Evolutionary conservation across 257 asterid genomes (phyloP), one percentile per base, ranked within the genome.

Genomic region (Nicotiana otophora): DNA sequence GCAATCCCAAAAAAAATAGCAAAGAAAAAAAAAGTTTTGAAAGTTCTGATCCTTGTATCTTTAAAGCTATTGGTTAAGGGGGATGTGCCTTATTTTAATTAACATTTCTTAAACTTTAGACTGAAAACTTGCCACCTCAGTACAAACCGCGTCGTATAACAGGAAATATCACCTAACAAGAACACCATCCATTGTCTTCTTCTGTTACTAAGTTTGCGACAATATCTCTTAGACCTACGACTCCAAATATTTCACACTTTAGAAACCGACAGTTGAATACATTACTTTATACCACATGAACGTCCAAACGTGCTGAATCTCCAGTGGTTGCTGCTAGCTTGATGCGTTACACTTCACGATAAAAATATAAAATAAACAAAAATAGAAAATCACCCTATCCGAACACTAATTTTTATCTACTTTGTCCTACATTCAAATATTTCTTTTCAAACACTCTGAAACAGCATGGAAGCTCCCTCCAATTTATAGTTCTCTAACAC

Each of bases 381-480:
- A 10, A 8, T 42, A 10, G 9, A 48, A 51, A 36, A 14, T 75
- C 80, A 10, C 15, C 58, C 64, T 75, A 60, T 60, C 69, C 16
- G 3, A 31, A 42, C 28, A 53, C 77, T 48, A 33, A 9, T 42
- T 8, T 42, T 26, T 69, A 77, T 77, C 51, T 8, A 42, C 51
- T 42, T 42, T 19, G 65, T 58, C 55, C 84, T 67, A 63, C 82
- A 14, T 15, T 9, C 20, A 30, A 54, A 26, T 10, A 14, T 26
- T 23, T 26, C 28, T 3, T 48, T 23, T 51, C 15, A 33, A 60
- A 42, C 55, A 34, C 60, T 23, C 76, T 53, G 79, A 75, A 81
- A 36, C 51, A 60, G 54, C 84, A 55, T 81, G 82, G 87, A 84
- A 84, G 61, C 74, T 81, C 84, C 69, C 84, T 70, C 34, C 39